Evolutionary conservation across 768 basidiomycete species (phyloP), one percentile per base, ranked within the genome.

Genomic region (Kwoniella pini): DNA sequence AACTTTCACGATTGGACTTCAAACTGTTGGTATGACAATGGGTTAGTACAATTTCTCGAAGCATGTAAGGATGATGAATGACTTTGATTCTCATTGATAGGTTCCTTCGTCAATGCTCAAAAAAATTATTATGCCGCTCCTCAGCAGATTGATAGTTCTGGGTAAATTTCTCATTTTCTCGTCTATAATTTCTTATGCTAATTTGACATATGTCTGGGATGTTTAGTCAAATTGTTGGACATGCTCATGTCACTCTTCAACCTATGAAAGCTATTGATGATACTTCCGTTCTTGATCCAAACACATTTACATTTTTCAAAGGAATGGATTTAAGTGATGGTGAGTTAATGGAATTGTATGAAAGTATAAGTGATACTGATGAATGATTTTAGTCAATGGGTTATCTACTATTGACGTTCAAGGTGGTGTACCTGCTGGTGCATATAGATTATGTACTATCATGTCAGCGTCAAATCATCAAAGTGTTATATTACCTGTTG

Each of bases 161-260:
- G 60, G 57, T 64, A 26, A 48, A 57, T 59, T 11, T 11, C 17
- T 45, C 13, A 19, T 46, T 27, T 24, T 13, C 13, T 46, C 22
- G 11, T 46, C 21, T 46, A 9, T 43, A 22, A 9, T n/a, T 17
- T 6, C 0, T 43, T 17, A 17, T 43, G 15, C 22, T 43, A 22
- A 43, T 1, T 43, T 43, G 15, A 43, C 19, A 22, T n/a, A 43
- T 43, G n/a, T 11, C 17, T 28, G 13, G 17, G 57, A n/a, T 59
- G 57, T 38, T 24, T n/a, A 71, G 86, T 6, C 77, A 81, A 54
- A 83, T 87, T 70, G 77, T 82, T 56, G 85, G 84, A 0, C 61
- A 69, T 63, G 84, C 83, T 3, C 86, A 87, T 71, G 79, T 86
- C 66, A 84, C 85, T 63, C 79, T 86, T 55, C 83, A 87, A 77